These are phyloP conservation scores for Hyphodiscus sp. DNA, from an alignment of 2,329 filamentous ascomycete species.

Conservation along the genomic window DNA sequence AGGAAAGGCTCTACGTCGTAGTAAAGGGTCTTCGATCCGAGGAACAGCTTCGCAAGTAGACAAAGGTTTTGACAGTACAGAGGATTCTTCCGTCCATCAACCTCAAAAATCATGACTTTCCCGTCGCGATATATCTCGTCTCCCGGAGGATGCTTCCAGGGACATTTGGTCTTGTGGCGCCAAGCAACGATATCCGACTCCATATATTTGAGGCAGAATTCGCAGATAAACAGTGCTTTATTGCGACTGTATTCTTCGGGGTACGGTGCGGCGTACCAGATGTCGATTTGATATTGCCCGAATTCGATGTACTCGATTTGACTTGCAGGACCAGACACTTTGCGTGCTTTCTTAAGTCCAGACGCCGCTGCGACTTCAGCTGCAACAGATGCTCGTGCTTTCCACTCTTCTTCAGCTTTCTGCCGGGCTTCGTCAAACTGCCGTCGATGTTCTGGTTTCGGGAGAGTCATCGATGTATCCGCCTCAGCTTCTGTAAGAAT, in stretches of 20 bases:
- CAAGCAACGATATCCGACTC: slow-evolving; percentile 97
- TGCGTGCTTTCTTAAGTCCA: slow-evolving; percentile 59
- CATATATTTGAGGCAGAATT: slow-evolving; percentile 99
- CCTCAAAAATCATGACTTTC: slow-evolving; percentile 92
- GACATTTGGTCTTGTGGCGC: slow-evolving; percentile 95
- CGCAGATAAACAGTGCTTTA: slow-evolving; percentile 95
- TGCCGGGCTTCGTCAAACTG: slow-evolving; percentile 86
- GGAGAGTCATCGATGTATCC: slow-evolving; percentile 84
- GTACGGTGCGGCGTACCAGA: slow-evolving; percentile 97
- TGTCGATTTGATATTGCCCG: slow-evolving; percentile 95
- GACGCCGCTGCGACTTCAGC: slow-evolving; percentile 64
- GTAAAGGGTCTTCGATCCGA: slow-evolving; percentile 97
- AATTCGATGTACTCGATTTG: slow-evolving; percentile 99
- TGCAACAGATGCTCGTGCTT: slow-evolving; percentile 55
- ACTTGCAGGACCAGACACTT: slow-evolving; percentile 78
- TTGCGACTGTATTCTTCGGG: slow-evolving; percentile 98
- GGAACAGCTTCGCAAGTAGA: slow-evolving; percentile 88
- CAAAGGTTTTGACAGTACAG: slow-evolving; percentile 99
- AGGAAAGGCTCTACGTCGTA: slow-evolving; percentile 97
- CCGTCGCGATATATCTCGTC: slow-evolving; percentile 95
- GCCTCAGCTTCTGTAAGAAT: slow-evolving; percentile 85
- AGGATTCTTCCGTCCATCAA: slow-evolving; percentile 92
- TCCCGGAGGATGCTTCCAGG: slow-evolving; percentile 91
- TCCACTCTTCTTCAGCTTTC: slow-evolving; percentile 89
- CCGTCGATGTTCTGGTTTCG: slow-evolving; percentile 70